phyloP scores from a whole-genome alignment of 2,329 filamentous ascomycete species.

The Hypoxylon sp. region DNA sequence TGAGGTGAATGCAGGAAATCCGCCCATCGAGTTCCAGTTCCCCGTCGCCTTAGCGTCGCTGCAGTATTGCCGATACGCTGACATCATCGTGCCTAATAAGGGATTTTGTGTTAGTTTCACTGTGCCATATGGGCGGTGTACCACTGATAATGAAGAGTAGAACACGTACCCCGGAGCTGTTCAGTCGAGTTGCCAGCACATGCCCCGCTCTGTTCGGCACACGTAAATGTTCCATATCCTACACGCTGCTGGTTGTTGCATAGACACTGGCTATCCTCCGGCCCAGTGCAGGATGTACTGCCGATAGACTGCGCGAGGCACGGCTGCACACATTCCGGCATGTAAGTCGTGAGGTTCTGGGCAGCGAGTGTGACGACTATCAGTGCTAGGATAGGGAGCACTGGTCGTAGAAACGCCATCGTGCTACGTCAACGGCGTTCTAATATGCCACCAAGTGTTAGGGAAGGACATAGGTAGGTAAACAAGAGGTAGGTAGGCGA shows the following conservation, averaged over 20 bases:
- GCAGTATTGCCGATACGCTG: slow-evolving; percentile 21
- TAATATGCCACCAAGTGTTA: neutral
- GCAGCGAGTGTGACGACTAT: slow-evolving; percentile 11
- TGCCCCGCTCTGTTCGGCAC: slow-evolving; percentile 9
- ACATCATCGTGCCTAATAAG: slow-evolving; percentile 11
- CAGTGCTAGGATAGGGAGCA: neutral
- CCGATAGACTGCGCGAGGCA: slow-evolving; percentile 39
- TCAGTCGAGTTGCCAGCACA: slow-evolving; percentile 20
- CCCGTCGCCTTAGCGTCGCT: slow-evolving; percentile 15
- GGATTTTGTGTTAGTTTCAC: neutral
- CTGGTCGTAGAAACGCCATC: slow-evolving; percentile 23
- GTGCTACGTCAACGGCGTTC: slow-evolving; percentile 8
- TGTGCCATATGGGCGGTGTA: neutral
- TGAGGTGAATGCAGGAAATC: neutral
- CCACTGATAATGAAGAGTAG: neutral
- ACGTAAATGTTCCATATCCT: slow-evolving; percentile 26
- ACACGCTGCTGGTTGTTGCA: slow-evolving; percentile 37
- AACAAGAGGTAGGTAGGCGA: neutral
- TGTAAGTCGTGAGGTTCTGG: slow-evolving; percentile 41
- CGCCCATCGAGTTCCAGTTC: neutral
- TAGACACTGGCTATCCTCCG: slow-evolving; percentile 43
- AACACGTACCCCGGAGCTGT: slow-evolving; percentile 14
- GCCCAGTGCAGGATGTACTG: slow-evolving; percentile 29
- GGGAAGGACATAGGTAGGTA: slow-evolving; percentile 2
- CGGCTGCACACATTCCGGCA: slow-evolving; percentile 42